Base-by-base conservation (phyloP, 345 rosid species). In the Pelargonium nanum region DNA sequence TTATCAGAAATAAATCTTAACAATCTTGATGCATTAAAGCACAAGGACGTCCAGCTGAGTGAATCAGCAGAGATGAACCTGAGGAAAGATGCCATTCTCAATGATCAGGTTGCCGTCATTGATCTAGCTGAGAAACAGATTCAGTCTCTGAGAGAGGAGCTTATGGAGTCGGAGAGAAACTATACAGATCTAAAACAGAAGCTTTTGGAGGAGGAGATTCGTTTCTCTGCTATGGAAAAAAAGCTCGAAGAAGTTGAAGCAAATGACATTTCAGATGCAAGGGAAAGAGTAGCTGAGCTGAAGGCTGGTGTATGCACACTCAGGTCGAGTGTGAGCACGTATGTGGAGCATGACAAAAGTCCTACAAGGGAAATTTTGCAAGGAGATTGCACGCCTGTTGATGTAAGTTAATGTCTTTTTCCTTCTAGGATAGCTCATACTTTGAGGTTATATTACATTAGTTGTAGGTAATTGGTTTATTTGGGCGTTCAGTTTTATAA, bases 181-280 rank as follows among this genome's bases (percentile, higher is more conserved):
- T 79, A 80, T 67, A 62, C 70, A 25, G 71, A 72, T 61, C 76
- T 86, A 59, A 77, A 60, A 62, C 67, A 70, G 65, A 75, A 69
- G 63, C 79, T 83, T 64, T 60, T 71, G 55, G 79, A 78, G 54
- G 88, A 84, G 81, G 74, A 77, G 75, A 69, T 65, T 56, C 71
- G 32, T 53, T 77, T 81, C 62, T 60, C 64, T 74, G 69, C 55
- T 64, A 66, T 89, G 74, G 77, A 79, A 75, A 75, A 44, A 64
- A 76, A 67, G 76, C 82, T 81, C 48, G 83, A 83, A 69, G 83
- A 68, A 71, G 59, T 81, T 65, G 88, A 84, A 71, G 83, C 82
- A 59, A 72, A 62, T 64, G 75, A 79, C 67, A 75, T 89, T 69
- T 69, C 69, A 62, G 71, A 66, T 56, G 78, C 85, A 63, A 81